Base-by-base conservation (phyloP, 1,284 basidiomycete genomes). In the Pascua guehoae region DNA sequence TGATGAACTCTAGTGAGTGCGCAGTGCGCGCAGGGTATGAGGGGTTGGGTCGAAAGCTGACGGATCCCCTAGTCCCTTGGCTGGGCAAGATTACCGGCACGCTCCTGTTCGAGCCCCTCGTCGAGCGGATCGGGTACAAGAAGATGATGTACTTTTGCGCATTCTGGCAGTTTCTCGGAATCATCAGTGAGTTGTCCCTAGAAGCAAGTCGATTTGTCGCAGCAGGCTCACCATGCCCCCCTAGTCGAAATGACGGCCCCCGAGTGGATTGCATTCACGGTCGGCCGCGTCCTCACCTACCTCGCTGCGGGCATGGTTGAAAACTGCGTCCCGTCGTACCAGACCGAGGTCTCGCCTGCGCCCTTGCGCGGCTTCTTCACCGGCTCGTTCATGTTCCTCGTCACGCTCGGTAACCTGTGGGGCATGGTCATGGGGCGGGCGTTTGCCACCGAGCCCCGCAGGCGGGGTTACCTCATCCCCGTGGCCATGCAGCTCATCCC, bases 231-330 rank as follows among this genome's bases (percentile, higher is more conserved):
- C 24, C 3, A 32, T 3, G 24, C 3, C 24, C 24, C 24, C 7
- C 24, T n/a, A 32, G 51, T 53, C 12, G 56, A 65, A 49, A 49
- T 60, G 16, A 55, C 57, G 11, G 49, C 64, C 12, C 53, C 46
- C 38, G 47, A 53, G 38, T 60, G 58, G 58, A 48, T 49, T 36
- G 46, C 51, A 32, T 57, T 55, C 54, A 54, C 60, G 1, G 53
- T 57, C 17, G 65, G 65, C 1, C 58, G 65, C n/a, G 54, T 64
- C 18, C 18, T 67, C 41, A 48, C 61, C 1, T 67, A 67, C 51
- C 36, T 58, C 8, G 59, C 63, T 14, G 54, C 61, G 41, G 65
- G 65, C 38, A 40, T 65, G 12, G 53, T 62, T 45, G 65, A 67
- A 38, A 62, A 61, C 41, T 49, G 53, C 15, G 60, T 60, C 0